These are phyloP conservation scores for Saccharum officinarum DNA, from an alignment of 176 grass and related monocot species.

Conservation along the genomic window DNA sequence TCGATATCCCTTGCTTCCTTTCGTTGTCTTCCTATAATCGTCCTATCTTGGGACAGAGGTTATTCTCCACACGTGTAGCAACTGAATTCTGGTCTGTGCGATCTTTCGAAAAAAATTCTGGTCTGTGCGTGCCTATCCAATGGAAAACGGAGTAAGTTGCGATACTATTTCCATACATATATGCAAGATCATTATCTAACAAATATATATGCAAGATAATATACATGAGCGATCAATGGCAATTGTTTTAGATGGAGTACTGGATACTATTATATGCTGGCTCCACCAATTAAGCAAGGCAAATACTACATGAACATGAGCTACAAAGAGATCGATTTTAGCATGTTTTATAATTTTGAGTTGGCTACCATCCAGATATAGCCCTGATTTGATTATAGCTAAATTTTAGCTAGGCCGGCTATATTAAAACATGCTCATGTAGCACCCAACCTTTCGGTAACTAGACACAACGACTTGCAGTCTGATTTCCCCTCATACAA, in stretches of 20 bases:
- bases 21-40: not conserved
- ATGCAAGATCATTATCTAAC: too few relatives aligned
- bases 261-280: not conserved
- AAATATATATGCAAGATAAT: not conserved
- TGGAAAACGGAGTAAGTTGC: not conserved
- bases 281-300: slow-evolving; percentile 10
- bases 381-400: too few relatives aligned
- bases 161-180: too few relatives aligned
- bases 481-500: not conserved
- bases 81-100: too few relatives aligned
- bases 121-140: not conserved
- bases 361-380: too few relatives aligned
- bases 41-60: not conserved
- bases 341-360: too few relatives aligned
- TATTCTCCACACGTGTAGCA: not conserved
- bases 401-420: too few relatives aligned
- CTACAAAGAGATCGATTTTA: too few relatives aligned
- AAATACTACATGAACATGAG: not conserved
- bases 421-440: too few relatives aligned
- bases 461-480: too few relatives aligned
- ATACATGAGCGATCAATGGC: not conserved
- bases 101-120: too few relatives aligned
- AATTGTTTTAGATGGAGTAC: not conserved
- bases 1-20: not conserved
- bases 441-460: not conserved